A percentile compares a stretch with the other conserved stretches of the same genome.
phyloP scores from a whole-genome alignment of 2,329 filamentous ascomycete species.

The Pseudocercospora vitis region DNA sequence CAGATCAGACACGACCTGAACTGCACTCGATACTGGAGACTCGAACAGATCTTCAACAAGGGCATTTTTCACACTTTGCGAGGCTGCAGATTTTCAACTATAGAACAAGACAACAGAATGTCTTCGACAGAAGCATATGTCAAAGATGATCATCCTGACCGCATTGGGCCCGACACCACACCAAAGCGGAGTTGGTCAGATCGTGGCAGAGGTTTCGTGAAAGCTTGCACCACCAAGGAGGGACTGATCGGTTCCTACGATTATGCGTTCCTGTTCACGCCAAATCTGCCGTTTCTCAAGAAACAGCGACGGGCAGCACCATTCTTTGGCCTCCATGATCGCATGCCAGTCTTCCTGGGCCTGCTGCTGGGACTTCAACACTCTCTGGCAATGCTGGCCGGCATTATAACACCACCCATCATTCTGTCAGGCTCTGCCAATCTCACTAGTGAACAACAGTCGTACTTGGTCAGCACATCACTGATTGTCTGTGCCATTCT shows the following conservation, averaged over 20 bases:
- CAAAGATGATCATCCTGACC: slow-evolving; percentile 47
- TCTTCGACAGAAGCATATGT: slow-evolving; percentile 31
- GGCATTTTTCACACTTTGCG: neutral
- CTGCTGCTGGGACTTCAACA: slow-evolving; percentile 78
- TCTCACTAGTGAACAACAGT: slow-evolving; percentile 59
- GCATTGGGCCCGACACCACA: slow-evolving; percentile 43
- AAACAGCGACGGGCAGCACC: slow-evolving; percentile 61
- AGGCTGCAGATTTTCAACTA: neutral
- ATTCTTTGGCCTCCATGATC: slow-evolving; percentile 81
- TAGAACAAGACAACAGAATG: slow-evolving; percentile 18
- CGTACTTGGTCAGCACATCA: slow-evolving; percentile 77
- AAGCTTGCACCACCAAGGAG: slow-evolving; percentile 53
- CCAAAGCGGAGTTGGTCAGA: slow-evolving; percentile 46
- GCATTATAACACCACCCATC: slow-evolving; percentile 74
- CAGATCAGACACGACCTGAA: slow-evolving; percentile 29
- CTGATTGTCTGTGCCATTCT: slow-evolving; percentile 77
- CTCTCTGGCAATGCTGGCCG: slow-evolving; percentile 67
- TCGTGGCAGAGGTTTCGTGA: slow-evolving; percentile 42
- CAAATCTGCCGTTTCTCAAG: slow-evolving; percentile 78
- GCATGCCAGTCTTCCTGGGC: slow-evolving; percentile 72
- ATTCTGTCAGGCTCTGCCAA: slow-evolving; percentile 69
- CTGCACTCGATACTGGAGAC: slow-evolving; percentile 34
- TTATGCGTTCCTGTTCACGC: slow-evolving; percentile 83
- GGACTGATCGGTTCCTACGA: slow-evolving; percentile 85
- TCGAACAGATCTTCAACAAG: slow-evolving; percentile 3